Evolutionary conservation across 345 rosid genomes (phyloP), one percentile per base, ranked within the genome.

Genomic region (Alliaria petiolata): DNA sequence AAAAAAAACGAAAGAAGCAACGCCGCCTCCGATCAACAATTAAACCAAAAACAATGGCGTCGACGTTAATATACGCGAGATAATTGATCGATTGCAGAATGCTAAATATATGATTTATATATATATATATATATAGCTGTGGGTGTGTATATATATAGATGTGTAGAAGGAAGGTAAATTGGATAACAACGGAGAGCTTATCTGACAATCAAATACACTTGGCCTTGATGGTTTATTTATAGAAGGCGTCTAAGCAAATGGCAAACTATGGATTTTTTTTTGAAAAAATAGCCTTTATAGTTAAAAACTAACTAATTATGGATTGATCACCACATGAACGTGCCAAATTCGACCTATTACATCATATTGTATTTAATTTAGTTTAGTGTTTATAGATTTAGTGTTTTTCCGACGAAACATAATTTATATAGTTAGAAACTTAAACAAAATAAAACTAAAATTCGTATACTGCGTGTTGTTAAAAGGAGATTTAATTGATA

Each of bases 141-240:
- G n/a, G 28, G n/a, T 39, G 5, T 16, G 17, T 35, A 56, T 45
- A 42, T 35, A 56, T 45, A 69, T 35, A 51, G 57, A 47, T 35
- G 47, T 38, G 50, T 52, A 7, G 22, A 54, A 63, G 26, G 38
- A 54, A 44, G 70, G 16, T 45, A 8, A 54, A 19, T 22, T 25
- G 25, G 65, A 72, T 64, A 45, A 64, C 42, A 3, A 43, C 47
- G 56, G 2, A 54, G 44, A 54, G 44, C 70, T 63, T 72, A 42
- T 71, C 68, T 50, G 20, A 17, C 50, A 9, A 61, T 62, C 54
- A 52, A 16, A 52, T 14, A 33, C 45, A 20, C 17, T 31, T 62
- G 15, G 10, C 28, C 17, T 7, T 34, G 26, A 63, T 55, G 33
- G 15, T 64, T 12, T 72, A 72, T 72, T 64, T 54, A 72, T 72